Percentiles rank a stretch among this genome's conserved stretches.
These are phyloP conservation scores for Boletus tylopilopsis DNA, from an alignment of 768 basidiomycete genomes.

Conservation along the genomic window DNA sequence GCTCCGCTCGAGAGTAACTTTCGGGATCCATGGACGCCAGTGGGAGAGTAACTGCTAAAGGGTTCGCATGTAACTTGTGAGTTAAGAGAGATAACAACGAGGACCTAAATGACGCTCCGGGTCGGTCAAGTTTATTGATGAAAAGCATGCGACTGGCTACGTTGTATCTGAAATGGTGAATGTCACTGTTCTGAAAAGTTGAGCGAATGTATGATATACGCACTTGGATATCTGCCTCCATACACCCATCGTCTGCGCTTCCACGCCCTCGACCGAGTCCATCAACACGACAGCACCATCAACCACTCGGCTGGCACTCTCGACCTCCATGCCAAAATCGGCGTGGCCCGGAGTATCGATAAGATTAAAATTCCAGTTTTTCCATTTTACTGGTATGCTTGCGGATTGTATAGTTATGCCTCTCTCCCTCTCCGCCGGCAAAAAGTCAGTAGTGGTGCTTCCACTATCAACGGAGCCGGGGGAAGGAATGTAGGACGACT, in stretches of 20 bases:
- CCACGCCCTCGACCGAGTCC: constrained; percentile 89
- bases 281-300: constrained; percentile 87
- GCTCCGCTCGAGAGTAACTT: constrained; percentile 69
- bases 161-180: constrained; percentile 52
- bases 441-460: constrained; percentile 86
- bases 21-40: constrained; percentile 69
- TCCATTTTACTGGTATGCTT: constrained; percentile 86
- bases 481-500: constrained; percentile 64
- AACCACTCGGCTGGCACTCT: constrained; percentile 86
- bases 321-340: constrained; percentile 96
- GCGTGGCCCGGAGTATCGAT: constrained; percentile 92
- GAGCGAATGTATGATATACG: constrained; percentile 25
- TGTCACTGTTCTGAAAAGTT: background rate
- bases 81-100: constrained; percentile 69
- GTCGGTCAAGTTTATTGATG: constrained; percentile 84
- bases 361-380: constrained; percentile 79
- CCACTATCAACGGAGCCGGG: constrained; percentile 87
- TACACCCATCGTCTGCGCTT: constrained; percentile 86
- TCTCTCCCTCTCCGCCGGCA: constrained; percentile 85
- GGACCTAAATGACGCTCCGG: constrained; percentile 74
- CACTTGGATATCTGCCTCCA: constrained; percentile 87
- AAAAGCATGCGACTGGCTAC: constrained; percentile 78
- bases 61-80: constrained; percentile 74
- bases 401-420: constrained; percentile 93
- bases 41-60: constrained; percentile 66